These are phyloP conservation scores for Coemansia guatemalensis DNA, from an alignment of 192 early-diverging fungal genomes.

Conservation along the genomic window DNA sequence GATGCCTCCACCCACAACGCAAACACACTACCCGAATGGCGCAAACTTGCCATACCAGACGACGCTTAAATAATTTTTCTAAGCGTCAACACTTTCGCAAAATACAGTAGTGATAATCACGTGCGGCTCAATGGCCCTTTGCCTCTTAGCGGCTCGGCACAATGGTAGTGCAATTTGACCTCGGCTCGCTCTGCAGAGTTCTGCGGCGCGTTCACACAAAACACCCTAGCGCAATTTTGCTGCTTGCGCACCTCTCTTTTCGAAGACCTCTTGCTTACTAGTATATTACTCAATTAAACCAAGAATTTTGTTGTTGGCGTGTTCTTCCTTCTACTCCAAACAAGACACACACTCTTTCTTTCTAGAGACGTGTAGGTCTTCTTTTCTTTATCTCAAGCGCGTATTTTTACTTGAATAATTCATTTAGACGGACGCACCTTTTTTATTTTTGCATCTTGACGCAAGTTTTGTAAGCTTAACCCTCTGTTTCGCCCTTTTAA, in stretches of 20 bases:
- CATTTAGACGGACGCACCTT: not conserved
- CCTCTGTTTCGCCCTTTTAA: not conserved
- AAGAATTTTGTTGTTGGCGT: not conserved
- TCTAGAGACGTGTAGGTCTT: not conserved
- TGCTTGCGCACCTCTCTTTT: not conserved
- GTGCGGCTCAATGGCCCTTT: not conserved
- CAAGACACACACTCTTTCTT: conserved; percentile 1
- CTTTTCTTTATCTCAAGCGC: conserved; percentile 5
- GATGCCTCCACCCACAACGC: too few species aligned
- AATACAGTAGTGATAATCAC: not conserved
- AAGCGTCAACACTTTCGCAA: too few species aligned
- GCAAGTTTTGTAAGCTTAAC: not conserved
- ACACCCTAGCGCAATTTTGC: not conserved
- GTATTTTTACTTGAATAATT: conserved; percentile 5
- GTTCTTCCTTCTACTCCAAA: not conserved
- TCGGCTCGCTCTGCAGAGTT: not conserved
- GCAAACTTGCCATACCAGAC: too few species aligned
- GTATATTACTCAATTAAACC: not conserved
- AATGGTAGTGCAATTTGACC: not conserved
- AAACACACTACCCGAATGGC: too few species aligned
- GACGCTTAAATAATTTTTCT: too few species aligned
- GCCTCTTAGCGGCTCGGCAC: not conserved
- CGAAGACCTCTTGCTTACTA: not conserved
- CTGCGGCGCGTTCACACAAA: not conserved
- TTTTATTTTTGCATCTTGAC: not conserved